Conservation (phyloP, 2,329 filamentous ascomycete species). For the Verticillium longisporum region DNA sequence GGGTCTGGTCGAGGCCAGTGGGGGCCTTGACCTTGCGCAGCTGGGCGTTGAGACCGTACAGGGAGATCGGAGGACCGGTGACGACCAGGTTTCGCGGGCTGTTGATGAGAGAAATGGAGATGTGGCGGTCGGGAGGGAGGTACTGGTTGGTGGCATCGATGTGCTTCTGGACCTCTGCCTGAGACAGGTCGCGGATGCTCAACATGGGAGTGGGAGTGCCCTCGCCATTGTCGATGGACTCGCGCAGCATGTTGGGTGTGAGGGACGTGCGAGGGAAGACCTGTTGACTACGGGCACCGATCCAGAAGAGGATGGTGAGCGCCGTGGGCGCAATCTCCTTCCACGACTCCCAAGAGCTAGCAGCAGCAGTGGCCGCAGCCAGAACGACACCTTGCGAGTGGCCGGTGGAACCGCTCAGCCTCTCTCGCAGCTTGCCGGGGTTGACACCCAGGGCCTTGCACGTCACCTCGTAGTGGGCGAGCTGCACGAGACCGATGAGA, state of each 20-base stretch:
- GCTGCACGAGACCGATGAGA: slow-evolving; percentile 89
- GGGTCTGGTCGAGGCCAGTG: slow-evolving; percentile 93
- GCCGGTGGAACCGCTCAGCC: slow-evolving; percentile 82
- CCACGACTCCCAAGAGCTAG: slow-evolving; percentile 90
- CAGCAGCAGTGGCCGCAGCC: slow-evolving; percentile 83
- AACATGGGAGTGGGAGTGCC: slow-evolving; percentile 96
- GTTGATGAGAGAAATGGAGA: slow-evolving; percentile 92
- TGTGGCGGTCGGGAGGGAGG: slow-evolving; percentile 84
- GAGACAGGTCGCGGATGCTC: slow-evolving; percentile 88
- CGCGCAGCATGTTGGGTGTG: slow-evolving; percentile 81
- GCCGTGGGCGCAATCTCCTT: slow-evolving; percentile 72
- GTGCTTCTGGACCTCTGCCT: slow-evolving; percentile 86
- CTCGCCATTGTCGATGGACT: slow-evolving; percentile 90
- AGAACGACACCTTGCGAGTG: slow-evolving; percentile 96
- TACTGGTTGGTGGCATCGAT: slow-evolving; percentile 97
- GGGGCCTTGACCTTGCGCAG: slow-evolving; percentile 95
- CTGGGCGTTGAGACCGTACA: slow-evolving; percentile 93
- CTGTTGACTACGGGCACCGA: slow-evolving; percentile 93
- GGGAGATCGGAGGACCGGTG: slow-evolving; percentile 88
- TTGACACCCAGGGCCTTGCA: slow-evolving; percentile 87
- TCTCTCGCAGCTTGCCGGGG: slow-evolving; percentile 79
- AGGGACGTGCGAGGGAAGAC: slow-evolving; percentile 93
- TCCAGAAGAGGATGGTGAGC: slow-evolving; percentile 95
- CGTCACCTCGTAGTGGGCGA: slow-evolving; percentile 91
- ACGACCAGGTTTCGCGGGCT: slow-evolving; percentile 96